Evolutionary conservation across 805 yeast species (phyloP), one percentile per base, ranked within the genome.

Genomic region (Candida michaelii): DNA sequence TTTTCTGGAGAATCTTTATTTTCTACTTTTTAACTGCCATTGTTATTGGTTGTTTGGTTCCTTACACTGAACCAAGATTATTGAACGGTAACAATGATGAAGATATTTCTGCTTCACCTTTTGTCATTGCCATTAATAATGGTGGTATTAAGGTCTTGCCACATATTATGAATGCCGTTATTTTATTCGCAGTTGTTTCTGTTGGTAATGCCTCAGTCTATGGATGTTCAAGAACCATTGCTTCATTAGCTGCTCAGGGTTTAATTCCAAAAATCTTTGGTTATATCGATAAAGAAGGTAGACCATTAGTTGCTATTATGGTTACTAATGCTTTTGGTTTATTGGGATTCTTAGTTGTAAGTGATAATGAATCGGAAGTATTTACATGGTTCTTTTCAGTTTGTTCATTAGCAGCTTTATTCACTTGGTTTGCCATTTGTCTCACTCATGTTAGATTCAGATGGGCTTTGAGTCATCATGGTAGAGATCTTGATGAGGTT

Each of bases 121-220:
- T 83, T 56, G 89, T 83, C 50, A 74, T 85, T 59, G 89, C 89
- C 32, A 76, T 83, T 44, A 65, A 74, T 14, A 64, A 72, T 36
- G 85, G 78, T 29, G 84, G 85, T 53, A 79, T 84, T 51, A 68
- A 66, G 39, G 85, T 80, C 36, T 69, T 83, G 30, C 90, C 90
- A 36, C 80, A 82, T 49, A 77, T 85, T 45, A 82, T 85, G 72
- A 85, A 85, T 59, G 86, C 81, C 19, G 89, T 84, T 34, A 82
- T 85, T 49, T 67, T 85, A 65, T 58, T 84, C 46, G 83, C 89
- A 3, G 89, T 85, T 25, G 65, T 83, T 42, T 83, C 89, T 12
- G 89, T 83, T 39, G 89, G 89, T 56, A 84, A 83, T 68, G 79
- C 89, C 18, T 77, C 89, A 3, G 78, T 83, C 27, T 85, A 75